Evolutionary conservation across 306 rosid genomes (phyloP), one percentile per base, ranked within the genome.

Genomic region (Cicer bijugum): DNA sequence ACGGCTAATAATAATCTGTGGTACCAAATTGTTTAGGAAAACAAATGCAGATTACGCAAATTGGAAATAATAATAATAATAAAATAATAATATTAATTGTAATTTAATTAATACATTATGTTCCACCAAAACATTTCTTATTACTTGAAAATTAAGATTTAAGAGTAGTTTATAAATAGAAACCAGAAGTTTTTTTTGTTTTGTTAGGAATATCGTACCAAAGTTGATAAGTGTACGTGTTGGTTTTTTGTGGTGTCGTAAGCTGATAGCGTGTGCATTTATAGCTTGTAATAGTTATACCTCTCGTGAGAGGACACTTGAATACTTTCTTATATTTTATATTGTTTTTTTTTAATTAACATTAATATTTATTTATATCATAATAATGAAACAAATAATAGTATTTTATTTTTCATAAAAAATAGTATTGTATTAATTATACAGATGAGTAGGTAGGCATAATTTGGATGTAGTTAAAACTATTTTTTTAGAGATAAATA

Each of bases 1-100:
- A 86, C 88, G 89, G 87, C 86, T 80, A 82, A 84, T 80, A 82
- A 84, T 17, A 37, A 69, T 82, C 40, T 67, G 70, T 79, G 70
- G 40, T 78, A 71, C 74, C 52, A 55, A 23, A 64, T 15, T 28
- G 35, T 28, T 28, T 28, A 28, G 57, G 17, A n/a, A 5, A 51
- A 40, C 10, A 3, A 23, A 2, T 9, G 46, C 9, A 68, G 16
- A 75, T 28, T 38, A 57, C 43, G 66, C 81, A 68, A 78, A 52
- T 53, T 35, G 4, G 0, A 55, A 55, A 39, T 12, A 12, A 40
- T 5, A 5, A 45, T 38, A 58, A 33, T 39, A 59, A 60, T 16
- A 0, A 40, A 23, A 23, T 23, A 23, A 40, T 5, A 5, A 45
- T 38, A 58, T 14, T 12, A 50, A 33, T 39, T 42, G 50, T 16